Evolutionary conservation across 768 basidiomycete genomes (phyloP).

Genomic region (Postia placenta): DNA sequence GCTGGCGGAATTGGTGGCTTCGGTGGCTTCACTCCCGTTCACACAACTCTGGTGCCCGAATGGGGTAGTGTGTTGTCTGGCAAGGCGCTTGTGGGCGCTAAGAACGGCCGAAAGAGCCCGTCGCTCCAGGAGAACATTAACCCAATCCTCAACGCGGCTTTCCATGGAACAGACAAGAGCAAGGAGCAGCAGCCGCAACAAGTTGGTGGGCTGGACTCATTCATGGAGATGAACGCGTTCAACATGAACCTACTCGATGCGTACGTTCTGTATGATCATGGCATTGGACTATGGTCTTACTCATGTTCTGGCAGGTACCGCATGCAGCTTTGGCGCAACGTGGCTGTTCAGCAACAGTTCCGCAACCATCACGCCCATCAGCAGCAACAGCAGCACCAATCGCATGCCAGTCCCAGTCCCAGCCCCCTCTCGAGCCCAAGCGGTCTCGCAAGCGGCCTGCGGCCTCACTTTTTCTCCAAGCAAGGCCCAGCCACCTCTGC

Average conservation of each 20-base stretch:
- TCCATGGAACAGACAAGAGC: conserved; percentile 23
- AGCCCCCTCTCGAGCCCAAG: conserved; percentile 14
- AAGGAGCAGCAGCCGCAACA: conserved; percentile 19
- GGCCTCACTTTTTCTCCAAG: conserved; percentile 35
- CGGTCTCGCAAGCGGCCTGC: conserved; percentile 25
- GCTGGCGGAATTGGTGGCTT: conserved; percentile 30
- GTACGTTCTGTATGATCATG: conserved; percentile 34
- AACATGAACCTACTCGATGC: conserved; percentile 84
- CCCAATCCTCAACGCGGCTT: conserved; percentile 52
- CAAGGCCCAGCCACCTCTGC: conserved; percentile 21
- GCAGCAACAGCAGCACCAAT: conserved; percentile 8
- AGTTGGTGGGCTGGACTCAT: conserved; percentile 60
- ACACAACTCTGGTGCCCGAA: conserved; percentile 78
- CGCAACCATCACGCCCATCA: conserved; percentile 26
- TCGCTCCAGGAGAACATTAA: conserved; percentile 74
- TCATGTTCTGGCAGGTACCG: conserved; percentile 42
- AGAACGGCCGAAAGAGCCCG: conserved; percentile 22
- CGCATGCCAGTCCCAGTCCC: conserved; percentile 1
- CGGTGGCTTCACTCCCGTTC: conserved; percentile 77
- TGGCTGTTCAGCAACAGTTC: conserved; percentile 66
- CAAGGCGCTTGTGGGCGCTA: conserved; percentile 17
- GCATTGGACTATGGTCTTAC: neutral
- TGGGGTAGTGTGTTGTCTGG: conserved; percentile 27
- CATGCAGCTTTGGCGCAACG: conserved; percentile 90
- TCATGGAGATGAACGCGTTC: conserved; percentile 76